Base-by-base conservation (phyloP, 169 alveolate species). In the Cryptosporidium parvum region DNA sequence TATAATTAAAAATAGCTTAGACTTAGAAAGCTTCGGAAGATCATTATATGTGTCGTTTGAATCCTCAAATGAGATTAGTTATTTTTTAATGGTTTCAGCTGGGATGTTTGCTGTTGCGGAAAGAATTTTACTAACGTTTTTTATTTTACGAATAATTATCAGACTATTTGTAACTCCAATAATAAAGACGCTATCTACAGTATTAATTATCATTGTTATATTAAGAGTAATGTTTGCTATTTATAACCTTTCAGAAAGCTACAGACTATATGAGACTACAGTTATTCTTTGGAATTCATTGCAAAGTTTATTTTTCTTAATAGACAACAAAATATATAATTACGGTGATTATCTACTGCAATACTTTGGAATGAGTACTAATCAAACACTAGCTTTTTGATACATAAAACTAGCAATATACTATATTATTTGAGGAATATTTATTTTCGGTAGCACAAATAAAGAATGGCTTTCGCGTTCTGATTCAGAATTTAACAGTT, bases 31-130 rank as follows among this genome's bases (percentile, higher is more conserved):
- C 44, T 59, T 80, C 39, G 89, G 89, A 37, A 59, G 68, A 42
- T 59, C 89, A 16, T 26, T 80, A n/a, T 80, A 80, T 31, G 14
- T 80, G 31, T 33, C 89, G 1, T 80, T 80, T 26, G 73, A 35
- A 21, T 16, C 72, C 2, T 59, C 89, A 16, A 75, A 44, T 10
- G 89, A 62, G 45, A 14, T 62, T 29, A 80, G 89, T 44, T 10
- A 52, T 62, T 80, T 80, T 62, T 23, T 80, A 29, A 62, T 80
- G 75, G 21, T 45, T 42, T 80, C 75, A 16, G 89, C 89, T 45
- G 75, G 89, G 23, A 80, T 80, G 89, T 62, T 80, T 26, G 89
- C 89, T n/a, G 89, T 80, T 58, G 75, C 89, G 26, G 89, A 80
- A 62, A 59, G 89, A 42, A 65, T 80, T 1, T 10, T 80, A 18